Evolutionary conservation across 805 yeast species (phyloP).

Genomic region (Monosporozyma unispora): DNA sequence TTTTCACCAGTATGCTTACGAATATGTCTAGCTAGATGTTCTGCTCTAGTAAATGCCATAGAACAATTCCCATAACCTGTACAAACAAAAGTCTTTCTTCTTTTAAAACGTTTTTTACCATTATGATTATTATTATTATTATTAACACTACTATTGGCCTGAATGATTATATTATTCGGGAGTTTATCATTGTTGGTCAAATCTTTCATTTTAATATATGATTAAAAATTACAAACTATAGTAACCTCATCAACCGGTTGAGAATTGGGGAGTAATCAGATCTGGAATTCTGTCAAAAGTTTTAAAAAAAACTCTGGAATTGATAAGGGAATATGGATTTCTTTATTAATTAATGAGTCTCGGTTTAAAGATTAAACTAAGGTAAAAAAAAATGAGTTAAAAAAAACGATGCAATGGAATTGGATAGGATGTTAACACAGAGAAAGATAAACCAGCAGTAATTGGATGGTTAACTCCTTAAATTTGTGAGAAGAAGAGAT

Average conservation of each 20-base stretch:
- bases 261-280: not conserved
- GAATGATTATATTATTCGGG: not conserved
- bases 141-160: not conserved
- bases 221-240: not conserved
- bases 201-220: not conserved
- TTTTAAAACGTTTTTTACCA: not conserved
- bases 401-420: too few species aligned
- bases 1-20: constrained; percentile 92
- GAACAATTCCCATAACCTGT: constrained; percentile 76
- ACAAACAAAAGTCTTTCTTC: constrained; percentile 63
- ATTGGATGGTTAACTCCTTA: too few species aligned
- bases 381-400: too few species aligned
- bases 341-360: too few species aligned
- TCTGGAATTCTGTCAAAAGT: too few species aligned
- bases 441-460: too few species aligned
- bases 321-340: too few species aligned
- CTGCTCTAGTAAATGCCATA: constrained; percentile 86
- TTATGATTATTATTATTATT: not conserved
- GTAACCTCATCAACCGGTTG: not conserved
- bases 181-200: not conserved
- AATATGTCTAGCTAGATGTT: constrained; percentile 86
- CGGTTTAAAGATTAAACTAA: too few species aligned
- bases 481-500: too few species aligned
- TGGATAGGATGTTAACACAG: too few species aligned
- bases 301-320: too few species aligned